A percentile compares a stretch with the other conserved stretches of the same genome.
phyloP scores from a whole-genome alignment of 306 rosid species.

The Corylus americana region DNA sequence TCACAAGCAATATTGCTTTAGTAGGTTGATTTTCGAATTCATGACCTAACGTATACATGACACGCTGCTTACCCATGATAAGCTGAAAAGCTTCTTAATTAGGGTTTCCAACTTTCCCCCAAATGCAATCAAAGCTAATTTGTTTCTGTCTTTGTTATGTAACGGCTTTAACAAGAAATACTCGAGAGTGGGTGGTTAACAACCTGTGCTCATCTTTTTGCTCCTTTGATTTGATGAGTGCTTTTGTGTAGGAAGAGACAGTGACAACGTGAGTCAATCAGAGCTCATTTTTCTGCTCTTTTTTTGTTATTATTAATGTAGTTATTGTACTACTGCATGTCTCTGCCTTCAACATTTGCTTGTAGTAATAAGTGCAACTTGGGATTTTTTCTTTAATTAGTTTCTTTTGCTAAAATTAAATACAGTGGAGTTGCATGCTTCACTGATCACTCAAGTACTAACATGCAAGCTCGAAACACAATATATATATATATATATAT shows the following conservation, averaged over 20 bases:
- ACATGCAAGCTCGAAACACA: no score
- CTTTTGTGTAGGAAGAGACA: not conserved
- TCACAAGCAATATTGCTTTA: conserved; percentile 44
- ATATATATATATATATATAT: no score
- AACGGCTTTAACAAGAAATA: conserved; percentile 45
- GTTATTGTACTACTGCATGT: not conserved
- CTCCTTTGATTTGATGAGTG: not conserved
- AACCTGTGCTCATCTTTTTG: conserved; percentile 15
- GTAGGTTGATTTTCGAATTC: conserved; percentile 46
- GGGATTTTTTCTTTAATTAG: no score
- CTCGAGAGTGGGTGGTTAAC: conserved; percentile 31
- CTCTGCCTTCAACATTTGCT: not conserved
- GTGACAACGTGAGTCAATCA: not conserved
- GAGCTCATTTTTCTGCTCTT: not conserved
- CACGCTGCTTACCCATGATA: conserved; percentile 63
- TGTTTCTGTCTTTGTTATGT: conserved; percentile 30
- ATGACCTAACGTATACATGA: conserved; percentile 68
- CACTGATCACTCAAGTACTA: no score
- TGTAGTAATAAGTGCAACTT: no score
- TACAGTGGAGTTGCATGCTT: no score
- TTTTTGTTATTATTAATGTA: not conserved
- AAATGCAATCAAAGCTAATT: conserved; percentile 22
- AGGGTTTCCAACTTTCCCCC: not conserved
- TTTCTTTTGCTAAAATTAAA: not conserved
- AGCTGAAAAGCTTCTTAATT: not conserved